Evolutionary conservation across 2,329 filamentous ascomycete species (phyloP), one percentile per base, ranked within the genome.

Genomic region (Laburnicola sp.): DNA sequence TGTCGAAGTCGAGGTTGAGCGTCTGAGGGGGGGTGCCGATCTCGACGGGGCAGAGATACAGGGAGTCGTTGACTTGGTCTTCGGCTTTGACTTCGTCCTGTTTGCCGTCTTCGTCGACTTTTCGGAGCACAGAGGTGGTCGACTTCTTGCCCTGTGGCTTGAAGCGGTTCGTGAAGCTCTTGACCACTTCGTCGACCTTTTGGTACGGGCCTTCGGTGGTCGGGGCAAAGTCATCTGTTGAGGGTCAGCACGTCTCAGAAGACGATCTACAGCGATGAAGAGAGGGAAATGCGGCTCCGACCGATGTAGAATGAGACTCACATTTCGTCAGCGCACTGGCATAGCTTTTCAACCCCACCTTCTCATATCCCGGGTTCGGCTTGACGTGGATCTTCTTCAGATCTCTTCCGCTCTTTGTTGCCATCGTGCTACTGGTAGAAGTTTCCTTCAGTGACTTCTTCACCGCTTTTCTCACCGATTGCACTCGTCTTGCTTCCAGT

Each of bases 1-100:
- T 91, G 59, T 91, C 88, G 53, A 91, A 80, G 65, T 89, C 85
- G 50, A 91, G 65, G 54, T 83, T 80, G 56, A 88, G 66, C 22
- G 53, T 61, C 41, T 66, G 63, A 1, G 74, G 80, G 57, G 87
- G 83, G 62, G 80, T 74, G 28, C 87, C 87, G 51, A 89, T 76
- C 3, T 75, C 77, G 38, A 90, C 81, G 0, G 83, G 81, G 51
- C 69, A 74, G 5, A 77, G 69, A 60, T 78, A 78, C 16, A 64
- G 45, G 0, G 64, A 62, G 28, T 68, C 62, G 45, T 64, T 66
- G 35, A 63, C 60, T 3, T 57, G 54, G 11, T 66, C 59, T 38
- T 62, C 58, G 6, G 59, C 59, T 0, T 54, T 48, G 0, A 65
- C 62, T 42, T 64, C 59, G 26, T 57, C 62, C 5, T 46, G 55